Evolutionary conservation across 371 early-diverging fungal genomes (phyloP).

Genomic region (Mortierella sp.): DNA sequence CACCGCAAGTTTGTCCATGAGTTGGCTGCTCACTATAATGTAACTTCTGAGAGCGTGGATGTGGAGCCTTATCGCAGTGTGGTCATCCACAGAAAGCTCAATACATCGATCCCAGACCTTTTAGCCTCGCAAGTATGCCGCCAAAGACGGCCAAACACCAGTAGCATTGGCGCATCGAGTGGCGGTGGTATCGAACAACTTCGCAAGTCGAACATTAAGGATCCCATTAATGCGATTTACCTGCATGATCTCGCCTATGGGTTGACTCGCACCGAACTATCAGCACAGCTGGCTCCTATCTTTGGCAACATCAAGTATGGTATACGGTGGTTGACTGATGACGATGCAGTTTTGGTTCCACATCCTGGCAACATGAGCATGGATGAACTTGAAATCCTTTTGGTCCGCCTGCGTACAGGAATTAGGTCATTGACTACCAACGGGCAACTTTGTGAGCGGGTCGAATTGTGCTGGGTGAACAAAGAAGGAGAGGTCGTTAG

Average conservation of each 20-base stretch:
- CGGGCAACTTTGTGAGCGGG: slow-evolving; percentile 59
- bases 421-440: slow-evolving; percentile 53
- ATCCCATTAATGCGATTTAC: slow-evolving; percentile 70
- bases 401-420: slow-evolving; percentile 62
- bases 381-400: slow-evolving; percentile 62
- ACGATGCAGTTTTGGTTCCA: slow-evolving; percentile 65
- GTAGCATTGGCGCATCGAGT: slow-evolving; percentile 7
- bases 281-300: slow-evolving; percentile 56
- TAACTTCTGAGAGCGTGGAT: slow-evolving; percentile 78
- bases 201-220: slow-evolving; percentile 39
- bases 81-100: slow-evolving; percentile 67
- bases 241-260: slow-evolving; percentile 68
- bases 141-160: slow-evolving; percentile 25
- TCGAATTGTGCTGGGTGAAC: slow-evolving; percentile 74
- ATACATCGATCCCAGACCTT: slow-evolving; percentile 57
- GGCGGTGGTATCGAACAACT: slow-evolving; percentile 43
- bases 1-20: slow-evolving; percentile 80
- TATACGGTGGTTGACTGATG: slow-evolving; percentile 68
- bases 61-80: slow-evolving; percentile 81
- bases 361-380: slow-evolving; percentile 59
- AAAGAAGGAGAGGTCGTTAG: slow-evolving; percentile 62
- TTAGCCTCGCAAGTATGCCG: slow-evolving; percentile 45
- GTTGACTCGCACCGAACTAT: slow-evolving; percentile 63
- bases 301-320: slow-evolving; percentile 62
- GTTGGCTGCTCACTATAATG: slow-evolving; percentile 74